These are phyloP conservation scores for Metschnikowia borealis DNA, from an alignment of 805 yeast genomes.

Conservation along the genomic window DNA sequence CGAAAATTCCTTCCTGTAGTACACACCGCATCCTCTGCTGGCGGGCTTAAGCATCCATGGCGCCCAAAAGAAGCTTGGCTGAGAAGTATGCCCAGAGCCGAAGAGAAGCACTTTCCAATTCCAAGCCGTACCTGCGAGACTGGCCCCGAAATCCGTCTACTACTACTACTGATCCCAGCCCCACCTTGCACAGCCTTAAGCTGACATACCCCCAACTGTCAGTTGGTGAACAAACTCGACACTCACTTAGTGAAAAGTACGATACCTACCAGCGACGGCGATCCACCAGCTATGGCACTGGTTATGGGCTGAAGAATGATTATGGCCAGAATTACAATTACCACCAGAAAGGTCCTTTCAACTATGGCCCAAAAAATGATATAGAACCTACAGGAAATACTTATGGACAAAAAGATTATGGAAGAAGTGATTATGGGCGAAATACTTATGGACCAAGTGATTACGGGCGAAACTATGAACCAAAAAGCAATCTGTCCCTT, in stretches of 20 bases:
- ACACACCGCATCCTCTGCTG: neutral
- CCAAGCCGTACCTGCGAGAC: neutral
- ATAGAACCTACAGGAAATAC: too few relatives aligned
- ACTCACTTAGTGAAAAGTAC: neutral
- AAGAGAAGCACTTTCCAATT: neutral
- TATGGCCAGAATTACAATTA: too few relatives aligned
- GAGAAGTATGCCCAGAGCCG: slow-evolving; percentile 15
- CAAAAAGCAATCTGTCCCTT: too few relatives aligned
- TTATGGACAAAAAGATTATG: too few relatives aligned
- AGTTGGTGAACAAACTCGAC: neutral
- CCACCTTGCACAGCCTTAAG: neutral
- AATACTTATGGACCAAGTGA: too few relatives aligned
- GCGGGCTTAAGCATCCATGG: slow-evolving; percentile 8
- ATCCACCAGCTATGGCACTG: neutral
- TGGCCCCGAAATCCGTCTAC: neutral
- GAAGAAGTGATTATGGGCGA: too few relatives aligned
- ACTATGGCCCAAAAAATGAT: too few relatives aligned
- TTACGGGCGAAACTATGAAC: too few relatives aligned
- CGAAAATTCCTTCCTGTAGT: slow-evolving; percentile 1
- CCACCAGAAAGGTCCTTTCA: neutral
- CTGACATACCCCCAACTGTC: neutral
- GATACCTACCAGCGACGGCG: neutral
- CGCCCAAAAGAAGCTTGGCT: slow-evolving; percentile 13
- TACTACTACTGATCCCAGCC: too few relatives aligned
- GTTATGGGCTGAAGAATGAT: too few relatives aligned